Base-by-base conservation (phyloP, 1,284 basidiomycete species). In the Gymnopus androsaceus region DNA sequence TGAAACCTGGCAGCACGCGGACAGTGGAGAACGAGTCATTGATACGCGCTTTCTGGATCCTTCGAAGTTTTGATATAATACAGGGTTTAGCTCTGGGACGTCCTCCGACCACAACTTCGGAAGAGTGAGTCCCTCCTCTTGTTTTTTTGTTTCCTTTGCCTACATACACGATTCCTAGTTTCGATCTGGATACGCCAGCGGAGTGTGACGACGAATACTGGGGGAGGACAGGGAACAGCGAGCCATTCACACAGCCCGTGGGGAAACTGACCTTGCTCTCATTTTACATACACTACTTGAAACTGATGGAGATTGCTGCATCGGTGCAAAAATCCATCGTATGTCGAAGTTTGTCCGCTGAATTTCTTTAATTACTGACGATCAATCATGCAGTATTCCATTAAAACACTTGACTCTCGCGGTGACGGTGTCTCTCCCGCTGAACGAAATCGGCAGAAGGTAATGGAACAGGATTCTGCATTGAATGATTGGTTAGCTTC, bases 401-500 rank as follows among this genome's bases (percentile, higher is more conserved):
- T n/a, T 27, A 23, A 42, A 70, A 5, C 77, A 80, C 58, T 28
- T 41, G 41, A 19, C 4, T 45, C 23, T 40, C 23, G 21, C n/a
- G 25, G 15, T 40, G 37, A 45, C n/a, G 27, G 27, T 17, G 37
- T 38, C n/a, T 48, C 44, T 44, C 6, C 31, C 53, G 15, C n/a
- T 1, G 54, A 55, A 55, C 38, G 45, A 19, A 49, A 76, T 54
- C 70, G 76, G 28, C 69, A 73, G n/a, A 71, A 76, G 30, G 45
- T 81, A 2, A 74, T 76, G 27, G 74, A 80, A 47, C 69, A 81
- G 14, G 81, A 82, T 62, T 77, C 75, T 14, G 74, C 73, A 2
- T 66, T 83, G 51, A 81, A 81, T 59, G 67, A 74, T 12, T 83
- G 79, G 80, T 72, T 78, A 3, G 76, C 80, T 50, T 63, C 69